Evolutionary conservation across 768 basidiomycete genomes (phyloP).

Genomic region (Collybia nuda): DNA sequence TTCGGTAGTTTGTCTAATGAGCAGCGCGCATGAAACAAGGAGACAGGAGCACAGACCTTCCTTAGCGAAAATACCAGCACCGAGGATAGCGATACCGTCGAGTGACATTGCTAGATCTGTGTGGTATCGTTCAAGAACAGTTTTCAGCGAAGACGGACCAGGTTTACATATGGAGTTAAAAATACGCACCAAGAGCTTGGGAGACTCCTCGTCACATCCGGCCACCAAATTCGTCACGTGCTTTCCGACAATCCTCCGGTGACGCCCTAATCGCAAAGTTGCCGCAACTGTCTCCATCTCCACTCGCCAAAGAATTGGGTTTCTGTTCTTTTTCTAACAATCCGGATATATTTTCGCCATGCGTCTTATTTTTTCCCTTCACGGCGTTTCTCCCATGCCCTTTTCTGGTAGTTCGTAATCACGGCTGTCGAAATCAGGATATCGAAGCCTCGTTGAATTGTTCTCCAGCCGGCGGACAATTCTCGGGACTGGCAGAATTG

Average conservation of each 20-base stretch:
- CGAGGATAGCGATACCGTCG: conserved; percentile 71
- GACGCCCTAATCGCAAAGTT: background rate
- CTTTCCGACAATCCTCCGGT: conserved; percentile 26
- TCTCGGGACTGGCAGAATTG: conserved; percentile 38
- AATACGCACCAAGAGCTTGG: background rate
- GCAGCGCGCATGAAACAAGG: conserved; percentile 17
- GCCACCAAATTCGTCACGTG: conserved; percentile 15
- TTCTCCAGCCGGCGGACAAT: conserved; percentile 40
- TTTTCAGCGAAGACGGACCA: background rate
- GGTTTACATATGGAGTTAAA: conserved; percentile 5
- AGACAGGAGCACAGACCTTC: conserved; percentile 50
- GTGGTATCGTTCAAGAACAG: conserved; percentile 5
- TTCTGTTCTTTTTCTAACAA: conserved; percentile 15
- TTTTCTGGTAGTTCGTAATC: conserved; percentile 12
- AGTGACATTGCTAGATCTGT: conserved; percentile 36
- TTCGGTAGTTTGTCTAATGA: conserved; percentile 9
- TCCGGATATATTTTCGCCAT: conserved; percentile 15
- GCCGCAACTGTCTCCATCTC: background rate
- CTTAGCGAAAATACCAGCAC: conserved; percentile 77
- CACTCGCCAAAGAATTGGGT: conserved; percentile 2
- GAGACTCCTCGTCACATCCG: background rate
- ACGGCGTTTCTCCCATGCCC: conserved; percentile 30
- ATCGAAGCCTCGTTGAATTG: conserved; percentile 19
- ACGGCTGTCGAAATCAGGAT: conserved; percentile 11
- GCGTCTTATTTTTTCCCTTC: conserved; percentile 12